These are phyloP conservation scores for Clarireedia sp. DNA, from an alignment of 2,329 filamentous ascomycete genomes.

Conservation along the genomic window DNA sequence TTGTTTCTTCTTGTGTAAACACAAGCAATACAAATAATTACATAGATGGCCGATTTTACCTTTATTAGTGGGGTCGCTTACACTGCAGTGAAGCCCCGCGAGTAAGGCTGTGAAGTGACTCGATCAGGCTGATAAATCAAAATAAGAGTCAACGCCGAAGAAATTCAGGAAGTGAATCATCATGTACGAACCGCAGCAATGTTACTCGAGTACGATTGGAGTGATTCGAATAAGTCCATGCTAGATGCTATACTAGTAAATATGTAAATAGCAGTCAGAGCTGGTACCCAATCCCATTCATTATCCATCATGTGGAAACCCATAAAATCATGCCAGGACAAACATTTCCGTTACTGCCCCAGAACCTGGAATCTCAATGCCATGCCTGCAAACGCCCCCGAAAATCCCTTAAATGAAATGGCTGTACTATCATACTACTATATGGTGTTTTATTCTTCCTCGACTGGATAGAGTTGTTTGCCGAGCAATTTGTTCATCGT, in stretches of 20 bases:
- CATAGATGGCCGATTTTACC: neutral
- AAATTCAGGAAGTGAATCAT: neutral
- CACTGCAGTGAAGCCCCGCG: neutral
- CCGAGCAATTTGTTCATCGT: conserved; percentile 97
- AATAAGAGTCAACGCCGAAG: neutral
- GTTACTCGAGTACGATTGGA: neutral
- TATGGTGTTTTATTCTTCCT: conserved; percentile 41
- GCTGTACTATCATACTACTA: neutral
- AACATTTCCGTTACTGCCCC: neutral
- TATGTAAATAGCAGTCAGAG: too few relatives aligned
- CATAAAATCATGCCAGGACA: neutral
- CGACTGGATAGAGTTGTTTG: conserved; percentile 78
- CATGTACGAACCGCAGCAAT: neutral
- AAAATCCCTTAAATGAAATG: neutral
- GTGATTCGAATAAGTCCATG: neutral
- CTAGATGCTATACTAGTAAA: neutral
- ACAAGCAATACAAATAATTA: conserved; percentile 4
- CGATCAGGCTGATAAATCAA: conserved; percentile 2
- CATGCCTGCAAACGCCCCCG: conserved; percentile 5
- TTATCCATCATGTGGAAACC: neutral
- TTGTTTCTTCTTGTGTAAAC: neutral
- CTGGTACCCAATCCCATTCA: neutral
- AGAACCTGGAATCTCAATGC: neutral
- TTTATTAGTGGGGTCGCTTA: conserved; percentile 1
- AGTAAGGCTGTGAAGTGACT: conserved; percentile 4